Base-by-base conservation (phyloP, 192 early-diverging fungal species). In the Umbelopsis isabellina region DNA sequence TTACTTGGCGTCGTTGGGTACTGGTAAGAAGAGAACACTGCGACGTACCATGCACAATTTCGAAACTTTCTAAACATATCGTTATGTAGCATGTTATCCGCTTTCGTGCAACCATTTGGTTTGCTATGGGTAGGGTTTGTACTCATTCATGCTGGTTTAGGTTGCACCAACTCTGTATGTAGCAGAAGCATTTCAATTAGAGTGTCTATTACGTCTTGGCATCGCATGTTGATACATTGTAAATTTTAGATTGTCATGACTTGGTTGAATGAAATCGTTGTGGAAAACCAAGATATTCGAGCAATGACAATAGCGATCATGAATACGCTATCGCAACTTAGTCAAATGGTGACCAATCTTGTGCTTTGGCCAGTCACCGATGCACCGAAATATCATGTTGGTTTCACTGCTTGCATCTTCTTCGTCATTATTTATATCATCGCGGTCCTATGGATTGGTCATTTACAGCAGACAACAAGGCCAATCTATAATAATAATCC, bases 341-440 rank as follows among this genome's bases (percentile, higher is more conserved):
- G 67, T 66, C 55, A 64, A 23, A 71, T 51, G n/a, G 66, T 64
- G 73, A 66, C 50, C 35, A 71, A 74, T 1, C 46, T 80, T 6
- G 49, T 75, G 21, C 46, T 80, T 9, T 80, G 78, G 78, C 78
- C 78, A 21, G 78, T 80, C 55, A 80, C 78, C 44, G 68, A 70
- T 22, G 68, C 68, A 0, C 68, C 68, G 33, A 22, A 25, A 37
- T 70, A 55, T 35, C 66, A 68, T 9, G 44, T 18, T 22, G 72
- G 72, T 4, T 73, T 73, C 37, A 68, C 72, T 11, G 49, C 52
- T 35, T 48, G 72, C 44, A 45, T 67, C 20, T 25, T 73, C 12
- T 68, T 67, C 7, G 55, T 73, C 22, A 27, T 73, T 15, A 13
- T 73, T 13, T 73, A 55, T 45, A 68, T 73, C 16, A 23, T 51